Evolutionary conservation across 2,329 filamentous ascomycete genomes (phyloP).

Genomic region (Rutstroemia sp.): DNA sequence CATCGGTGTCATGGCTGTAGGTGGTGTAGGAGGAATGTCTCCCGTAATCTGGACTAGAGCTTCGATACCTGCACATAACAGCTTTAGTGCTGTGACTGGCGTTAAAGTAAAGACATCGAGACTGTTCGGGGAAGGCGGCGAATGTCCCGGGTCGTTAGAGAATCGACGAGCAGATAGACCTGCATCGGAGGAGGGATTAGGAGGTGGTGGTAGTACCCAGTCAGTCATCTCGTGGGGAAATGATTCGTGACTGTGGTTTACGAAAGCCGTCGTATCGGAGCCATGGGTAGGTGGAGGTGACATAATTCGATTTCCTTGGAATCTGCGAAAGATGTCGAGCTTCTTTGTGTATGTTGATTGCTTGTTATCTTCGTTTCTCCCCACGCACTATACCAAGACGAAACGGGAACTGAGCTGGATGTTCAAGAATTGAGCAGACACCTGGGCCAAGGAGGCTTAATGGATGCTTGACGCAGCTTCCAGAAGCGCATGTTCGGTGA

Average conservation of each 20-base stretch:
- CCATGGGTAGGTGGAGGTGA: background rate
- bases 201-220: slow-evolving; percentile 24
- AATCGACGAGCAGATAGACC: slow-evolving; percentile 21
- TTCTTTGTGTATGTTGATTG: background rate
- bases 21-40: slow-evolving; percentile 66
- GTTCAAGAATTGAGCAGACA: slow-evolving; percentile 13
- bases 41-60: slow-evolving; percentile 44
- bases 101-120: slow-evolving; percentile 68
- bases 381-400: background rate
- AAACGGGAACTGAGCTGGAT: background rate
- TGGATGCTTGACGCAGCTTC: slow-evolving; percentile 12
- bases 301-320: background rate
- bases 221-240: slow-evolving; percentile 23
- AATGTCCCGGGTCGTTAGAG: slow-evolving; percentile 22
- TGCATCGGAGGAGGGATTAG: slow-evolving; percentile 26
- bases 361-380: background rate
- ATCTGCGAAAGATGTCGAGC: background rate
- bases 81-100: slow-evolving; percentile 66
- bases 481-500: slow-evolving; percentile 25
- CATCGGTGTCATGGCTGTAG: slow-evolving; percentile 54
- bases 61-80: slow-evolving; percentile 68
- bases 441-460: slow-evolving; percentile 20
- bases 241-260: slow-evolving; percentile 24
- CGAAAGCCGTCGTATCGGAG: background rate
- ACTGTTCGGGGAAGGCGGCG: slow-evolving; percentile 30